Evolutionary conservation across 208 protist genomes (phyloP).

Genomic region (Crithidia mellificae): DNA sequence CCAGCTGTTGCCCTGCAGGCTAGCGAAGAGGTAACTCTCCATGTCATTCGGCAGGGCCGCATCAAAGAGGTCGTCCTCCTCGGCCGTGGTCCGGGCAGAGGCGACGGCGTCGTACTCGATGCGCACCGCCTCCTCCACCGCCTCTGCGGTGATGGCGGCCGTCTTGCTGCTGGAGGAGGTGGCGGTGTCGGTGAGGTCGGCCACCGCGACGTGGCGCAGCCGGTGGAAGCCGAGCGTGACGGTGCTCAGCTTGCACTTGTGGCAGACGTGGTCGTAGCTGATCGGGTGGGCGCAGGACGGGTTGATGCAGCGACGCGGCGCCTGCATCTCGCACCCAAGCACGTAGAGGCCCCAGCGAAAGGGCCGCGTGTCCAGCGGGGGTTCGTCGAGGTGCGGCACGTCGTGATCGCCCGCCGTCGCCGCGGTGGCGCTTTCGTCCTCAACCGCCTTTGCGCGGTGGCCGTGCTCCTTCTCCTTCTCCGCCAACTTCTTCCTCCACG

Average conservation of each 20-base stretch:
- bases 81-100: slow-evolving; percentile 16
- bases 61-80: slow-evolving; percentile 35
- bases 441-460: no score
- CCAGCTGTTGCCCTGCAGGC: slow-evolving; percentile 17
- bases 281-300: slow-evolving; percentile 31
- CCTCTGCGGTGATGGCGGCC: background rate
- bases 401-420: background rate
- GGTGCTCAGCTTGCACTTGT: slow-evolving; percentile 37
- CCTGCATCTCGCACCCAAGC: slow-evolving; percentile 34
- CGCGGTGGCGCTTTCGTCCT: no score
- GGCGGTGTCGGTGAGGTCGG: background rate
- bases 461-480: background rate
- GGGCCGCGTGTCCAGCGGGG: no score
- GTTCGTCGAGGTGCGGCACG: slow-evolving; percentile 4
- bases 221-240: slow-evolving; percentile 26
- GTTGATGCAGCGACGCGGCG: slow-evolving; percentile 47
- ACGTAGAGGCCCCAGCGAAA: slow-evolving; percentile 44
- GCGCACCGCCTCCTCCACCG: slow-evolving; percentile 20
- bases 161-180: background rate
- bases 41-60: slow-evolving; percentile 26
- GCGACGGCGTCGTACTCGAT: slow-evolving; percentile 20
- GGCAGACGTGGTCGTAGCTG: slow-evolving; percentile 28
- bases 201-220: slow-evolving; percentile 21
- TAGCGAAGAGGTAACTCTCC: slow-evolving; percentile 26
- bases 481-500: background rate